A percentile compares a stretch with the other conserved stretches of the same genome.
Conservation (phyloP, 2,329 filamentous ascomycete species). For the Aspergillus terreus region DNA sequence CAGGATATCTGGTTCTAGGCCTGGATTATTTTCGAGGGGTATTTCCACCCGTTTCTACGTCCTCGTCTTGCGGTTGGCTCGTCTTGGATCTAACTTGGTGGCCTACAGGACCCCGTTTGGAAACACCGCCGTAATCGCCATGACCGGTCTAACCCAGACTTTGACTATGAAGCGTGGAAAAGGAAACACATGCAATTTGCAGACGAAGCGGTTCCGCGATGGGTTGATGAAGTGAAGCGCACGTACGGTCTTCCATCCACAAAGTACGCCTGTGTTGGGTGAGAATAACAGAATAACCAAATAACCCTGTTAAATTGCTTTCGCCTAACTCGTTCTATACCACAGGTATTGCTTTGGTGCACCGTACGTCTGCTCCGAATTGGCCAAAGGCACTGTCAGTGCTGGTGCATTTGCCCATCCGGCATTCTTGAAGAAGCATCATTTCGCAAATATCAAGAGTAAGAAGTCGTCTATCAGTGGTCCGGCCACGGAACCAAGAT, state of each 20-base stretch:
- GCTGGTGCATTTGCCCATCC: background rate
- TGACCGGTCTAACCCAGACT: conserved; percentile 27
- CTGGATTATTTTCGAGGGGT: conserved; percentile 1
- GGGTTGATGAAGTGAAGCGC: background rate
- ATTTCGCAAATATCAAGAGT: background rate
- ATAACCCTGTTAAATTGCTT: no score
- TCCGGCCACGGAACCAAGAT: no score
- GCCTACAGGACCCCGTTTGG: conserved; percentile 5
- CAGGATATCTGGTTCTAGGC: background rate
- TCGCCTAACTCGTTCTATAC: background rate
- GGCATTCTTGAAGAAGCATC: background rate
- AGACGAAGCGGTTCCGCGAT: conserved; percentile 36
- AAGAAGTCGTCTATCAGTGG: no score
- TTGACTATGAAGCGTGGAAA: conserved; percentile 50
- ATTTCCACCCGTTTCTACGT: background rate
- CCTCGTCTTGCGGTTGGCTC: background rate
- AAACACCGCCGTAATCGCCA: conserved; percentile 30
- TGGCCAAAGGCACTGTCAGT: background rate
- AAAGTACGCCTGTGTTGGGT: background rate
- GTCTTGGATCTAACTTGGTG: no score
- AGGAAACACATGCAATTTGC: conserved; percentile 45
- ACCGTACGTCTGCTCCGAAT: background rate
- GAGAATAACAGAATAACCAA: background rate
- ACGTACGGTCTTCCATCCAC: background rate
- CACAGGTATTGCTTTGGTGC: background rate